A percentile compares a stretch with the other conserved stretches of the same genome.
phyloP scores from a whole-genome alignment of 2,329 filamentous ascomycete genomes.

The Penicillium sp. region DNA sequence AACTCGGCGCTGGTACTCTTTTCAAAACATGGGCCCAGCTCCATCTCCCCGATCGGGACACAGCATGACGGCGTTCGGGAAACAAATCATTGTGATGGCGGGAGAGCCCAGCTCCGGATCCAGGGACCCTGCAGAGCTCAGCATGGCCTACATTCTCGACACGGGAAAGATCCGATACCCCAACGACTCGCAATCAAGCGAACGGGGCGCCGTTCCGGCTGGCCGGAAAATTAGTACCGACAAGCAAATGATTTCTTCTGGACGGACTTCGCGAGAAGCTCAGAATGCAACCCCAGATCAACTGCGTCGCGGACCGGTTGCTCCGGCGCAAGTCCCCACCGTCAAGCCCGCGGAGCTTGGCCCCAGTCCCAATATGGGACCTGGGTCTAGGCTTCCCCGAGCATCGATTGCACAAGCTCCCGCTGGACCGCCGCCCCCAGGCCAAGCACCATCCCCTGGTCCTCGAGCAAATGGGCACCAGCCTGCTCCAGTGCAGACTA shows the following conservation, averaged over 20 bases:
- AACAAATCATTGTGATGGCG: conserved; percentile 84
- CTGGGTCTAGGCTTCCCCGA: conserved; percentile 54
- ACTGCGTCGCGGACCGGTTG: conserved; percentile 33
- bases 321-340: conserved; percentile 24
- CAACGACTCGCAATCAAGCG: conserved; percentile 55
- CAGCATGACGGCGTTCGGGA: conserved; percentile 93
- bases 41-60: conserved; percentile 91
- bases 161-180: conserved; percentile 96
- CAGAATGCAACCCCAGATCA: conserved; percentile 34
- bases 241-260: conserved; percentile 35
- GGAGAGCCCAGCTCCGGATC: conserved; percentile 89
- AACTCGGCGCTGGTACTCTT: conserved; percentile 93
- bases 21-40: conserved; percentile 98
- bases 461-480: conserved; percentile 44
- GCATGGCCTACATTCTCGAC: conserved; percentile 84
- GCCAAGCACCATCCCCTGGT: conserved; percentile 57
- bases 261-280: conserved; percentile 40
- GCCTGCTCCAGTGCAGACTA: conserved; percentile 12
- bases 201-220: conserved; percentile 36
- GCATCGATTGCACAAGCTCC: conserved; percentile 55
- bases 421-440: conserved; percentile 58
- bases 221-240: conserved; percentile 42
- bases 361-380: conserved; percentile 28
- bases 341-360: conserved; percentile 26
- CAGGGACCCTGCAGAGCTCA: conserved; percentile 74